Evolutionary conservation across 2,329 filamentous ascomycete species (phyloP).

Genomic region (Spiromastix sp.): DNA sequence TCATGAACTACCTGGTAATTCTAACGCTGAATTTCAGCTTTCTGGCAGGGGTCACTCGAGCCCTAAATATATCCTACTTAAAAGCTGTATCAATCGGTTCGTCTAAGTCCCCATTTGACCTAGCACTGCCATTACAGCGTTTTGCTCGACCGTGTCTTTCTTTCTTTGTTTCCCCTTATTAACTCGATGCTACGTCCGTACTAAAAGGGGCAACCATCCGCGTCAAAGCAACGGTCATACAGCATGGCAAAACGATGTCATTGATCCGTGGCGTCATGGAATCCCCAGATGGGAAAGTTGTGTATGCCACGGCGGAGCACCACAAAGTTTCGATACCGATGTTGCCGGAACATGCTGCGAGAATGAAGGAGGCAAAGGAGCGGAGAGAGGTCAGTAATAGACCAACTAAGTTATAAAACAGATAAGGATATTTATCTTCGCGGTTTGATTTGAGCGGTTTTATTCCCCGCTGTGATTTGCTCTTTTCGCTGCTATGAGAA

Average conservation of each 20-base stretch:
- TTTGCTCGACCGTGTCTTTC: too few species aligned
- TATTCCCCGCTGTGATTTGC: too few species aligned
- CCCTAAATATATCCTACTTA: conserved; percentile 42
- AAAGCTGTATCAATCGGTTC: conserved; percentile 38
- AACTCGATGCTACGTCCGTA: neutral
- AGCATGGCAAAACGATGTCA: conserved; percentile 42
- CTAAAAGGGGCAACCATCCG: conserved; percentile 30
- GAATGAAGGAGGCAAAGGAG: conserved; percentile 5
- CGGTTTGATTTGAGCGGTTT: too few species aligned
- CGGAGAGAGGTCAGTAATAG: conserved; percentile 1
- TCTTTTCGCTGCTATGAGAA: too few species aligned
- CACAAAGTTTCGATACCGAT: conserved; percentile 41
- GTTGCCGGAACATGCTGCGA: conserved; percentile 24
- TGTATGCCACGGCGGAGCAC: conserved; percentile 42
- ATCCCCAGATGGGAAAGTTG: conserved; percentile 36
- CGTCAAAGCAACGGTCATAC: conserved; percentile 33
- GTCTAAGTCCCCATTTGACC: conserved; percentile 8
- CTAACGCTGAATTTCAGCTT: too few species aligned
- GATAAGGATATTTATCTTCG: too few species aligned
- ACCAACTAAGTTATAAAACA: neutral
- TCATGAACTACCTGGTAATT: too few species aligned
- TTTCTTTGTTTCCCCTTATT: neutral
- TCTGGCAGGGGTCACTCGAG: conserved; percentile 41
- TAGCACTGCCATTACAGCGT: too few species aligned
- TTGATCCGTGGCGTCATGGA: conserved; percentile 42